phyloP scores from a whole-genome alignment of 768 basidiomycete species.

The Sarcodon sp. region DNA sequence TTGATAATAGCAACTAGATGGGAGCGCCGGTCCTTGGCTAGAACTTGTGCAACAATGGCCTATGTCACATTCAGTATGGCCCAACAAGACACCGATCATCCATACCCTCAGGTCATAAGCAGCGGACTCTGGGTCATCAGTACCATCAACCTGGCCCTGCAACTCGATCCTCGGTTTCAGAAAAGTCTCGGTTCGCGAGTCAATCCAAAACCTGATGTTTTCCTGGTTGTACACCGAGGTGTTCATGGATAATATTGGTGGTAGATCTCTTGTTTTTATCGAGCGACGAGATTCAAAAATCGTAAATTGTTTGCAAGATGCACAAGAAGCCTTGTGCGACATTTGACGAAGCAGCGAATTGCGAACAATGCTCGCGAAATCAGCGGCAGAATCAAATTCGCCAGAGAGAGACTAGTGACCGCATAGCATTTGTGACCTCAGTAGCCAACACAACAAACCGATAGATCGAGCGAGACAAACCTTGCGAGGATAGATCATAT shows the following conservation, averaged over 20 bases:
- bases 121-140: constrained; percentile 40
- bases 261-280: constrained; percentile 51
- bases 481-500: constrained; percentile 78
- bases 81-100: background rate
- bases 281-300: constrained; percentile 61
- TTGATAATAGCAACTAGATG: constrained; percentile 87
- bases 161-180: constrained; percentile 43
- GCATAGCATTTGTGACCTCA: background rate
- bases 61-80: constrained; percentile 15
- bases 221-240: constrained; percentile 73
- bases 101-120: constrained; percentile 67
- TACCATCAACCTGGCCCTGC: constrained; percentile 44
- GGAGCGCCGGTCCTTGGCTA: constrained; percentile 53
- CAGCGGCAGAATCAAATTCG: constrained; percentile 23
- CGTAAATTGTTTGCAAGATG: constrained; percentile 65
- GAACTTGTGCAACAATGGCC: constrained; percentile 76
- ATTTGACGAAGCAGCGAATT: constrained; percentile 72
- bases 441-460: background rate
- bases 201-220: constrained; percentile 62
- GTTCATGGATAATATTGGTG: constrained; percentile 80
- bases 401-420: constrained; percentile 18
- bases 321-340: constrained; percentile 79
- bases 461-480: constrained; percentile 24
- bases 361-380: constrained; percentile 60
- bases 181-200: constrained; percentile 45